A percentile compares a stretch with the other conserved stretches of the same genome.
Evolutionary conservation across 2,329 filamentous ascomycete species (phyloP).

Genomic region (Colletotrichum musicola): DNA sequence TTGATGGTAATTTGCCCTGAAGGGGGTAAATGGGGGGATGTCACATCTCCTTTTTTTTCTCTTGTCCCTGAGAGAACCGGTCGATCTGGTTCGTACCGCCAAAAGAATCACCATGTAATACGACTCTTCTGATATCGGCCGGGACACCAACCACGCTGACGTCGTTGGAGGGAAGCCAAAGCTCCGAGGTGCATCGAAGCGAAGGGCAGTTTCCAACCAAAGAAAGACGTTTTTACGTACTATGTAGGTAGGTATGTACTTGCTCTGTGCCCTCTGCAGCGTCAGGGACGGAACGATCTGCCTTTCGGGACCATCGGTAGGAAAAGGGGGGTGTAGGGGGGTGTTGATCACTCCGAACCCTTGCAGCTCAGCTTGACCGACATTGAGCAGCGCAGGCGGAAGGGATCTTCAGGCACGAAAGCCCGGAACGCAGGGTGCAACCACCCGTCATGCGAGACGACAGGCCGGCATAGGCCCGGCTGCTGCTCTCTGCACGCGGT

Average conservation of each 20-base stretch:
- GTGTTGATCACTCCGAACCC: not conserved
- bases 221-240: no score
- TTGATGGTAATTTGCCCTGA: not conserved
- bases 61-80: no score
- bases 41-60: conserved; percentile 7
- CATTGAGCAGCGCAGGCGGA: not conserved
- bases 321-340: not conserved
- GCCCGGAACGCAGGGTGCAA: not conserved
- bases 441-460: conserved; percentile 17
- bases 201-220: not conserved
- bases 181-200: not conserved
- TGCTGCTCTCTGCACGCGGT: not conserved
- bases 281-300: conserved; percentile 15
- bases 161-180: no score
- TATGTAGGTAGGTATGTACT: no score
- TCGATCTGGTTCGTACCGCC: no score
- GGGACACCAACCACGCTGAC: no score
- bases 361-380: no score
- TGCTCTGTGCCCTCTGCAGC: not conserved
- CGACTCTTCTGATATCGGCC: not conserved
- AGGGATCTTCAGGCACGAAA: conserved; percentile 28
- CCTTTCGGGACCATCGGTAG: conserved; percentile 15
- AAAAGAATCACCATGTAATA: no score
- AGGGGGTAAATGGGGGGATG: not conserved
- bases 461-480: conserved; percentile 13